A percentile compares a stretch with the other conserved stretches of the same genome.
Evolutionary conservation across 306 rosid genomes (phyloP).

Genomic region (Spatholobus suberectus): DNA sequence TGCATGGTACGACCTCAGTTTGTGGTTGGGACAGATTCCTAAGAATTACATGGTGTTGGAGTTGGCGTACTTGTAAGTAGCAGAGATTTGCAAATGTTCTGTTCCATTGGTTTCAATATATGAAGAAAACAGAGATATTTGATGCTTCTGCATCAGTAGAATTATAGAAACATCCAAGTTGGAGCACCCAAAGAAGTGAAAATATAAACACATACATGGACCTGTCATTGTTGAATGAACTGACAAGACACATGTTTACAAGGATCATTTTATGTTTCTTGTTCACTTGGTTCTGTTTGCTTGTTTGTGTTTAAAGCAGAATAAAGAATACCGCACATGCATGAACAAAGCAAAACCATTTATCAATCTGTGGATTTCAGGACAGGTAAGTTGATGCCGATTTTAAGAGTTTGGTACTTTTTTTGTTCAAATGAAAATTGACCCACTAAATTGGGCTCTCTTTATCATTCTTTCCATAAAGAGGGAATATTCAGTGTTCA

Average conservation of each 20-base stretch:
- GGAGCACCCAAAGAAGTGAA: conserved; percentile 7
- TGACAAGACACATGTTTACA: background rate
- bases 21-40: conserved; percentile 23
- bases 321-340: conserved; percentile 19
- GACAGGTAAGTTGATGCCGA: background rate
- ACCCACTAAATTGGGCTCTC: background rate
- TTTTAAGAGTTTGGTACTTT: background rate
- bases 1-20: conserved; percentile 21
- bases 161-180: background rate
- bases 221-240: conserved; percentile 27
- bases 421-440: background rate
- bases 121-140: conserved; percentile 10
- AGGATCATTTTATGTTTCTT: background rate
- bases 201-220: background rate
- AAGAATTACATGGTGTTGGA: conserved; percentile 5
- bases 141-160: background rate
- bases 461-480: background rate
- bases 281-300: conserved; percentile 23
- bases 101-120: conserved; percentile 6
- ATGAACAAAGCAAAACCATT: conserved; percentile 19
- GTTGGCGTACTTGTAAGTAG: conserved; percentile 8
- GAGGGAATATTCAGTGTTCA: background rate
- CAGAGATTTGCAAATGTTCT: conserved; percentile 23
- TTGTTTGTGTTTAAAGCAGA: conserved; percentile 1
- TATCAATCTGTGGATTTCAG: conserved; percentile 7